A percentile compares a stretch with the other conserved stretches of the same genome.
Evolutionary conservation across 805 yeast genomes (phyloP).

Genomic region (Ogataea angusta): DNA sequence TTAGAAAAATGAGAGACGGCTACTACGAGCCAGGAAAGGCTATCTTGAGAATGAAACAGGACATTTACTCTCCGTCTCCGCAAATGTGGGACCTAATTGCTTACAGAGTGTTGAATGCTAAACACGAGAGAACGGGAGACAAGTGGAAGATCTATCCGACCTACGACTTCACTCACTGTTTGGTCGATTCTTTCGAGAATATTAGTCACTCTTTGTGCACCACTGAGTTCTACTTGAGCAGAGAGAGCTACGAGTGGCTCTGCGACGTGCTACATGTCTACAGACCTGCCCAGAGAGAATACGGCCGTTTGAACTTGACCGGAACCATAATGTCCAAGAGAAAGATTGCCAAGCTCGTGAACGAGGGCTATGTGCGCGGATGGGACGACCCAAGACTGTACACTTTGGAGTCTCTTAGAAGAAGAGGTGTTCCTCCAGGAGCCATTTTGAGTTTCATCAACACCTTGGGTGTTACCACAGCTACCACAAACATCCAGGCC

Average conservation of each 20-base stretch:
- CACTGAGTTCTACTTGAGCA: slow-evolving; percentile 84
- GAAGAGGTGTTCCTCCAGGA: slow-evolving; percentile 99
- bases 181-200: slow-evolving; percentile 96
- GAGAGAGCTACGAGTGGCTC: slow-evolving; percentile 98
- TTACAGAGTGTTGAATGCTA: slow-evolving; percentile 86
- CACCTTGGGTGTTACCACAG: slow-evolving; percentile 94
- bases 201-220: slow-evolving; percentile 96
- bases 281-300: slow-evolving; percentile 98
- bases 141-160: slow-evolving; percentile 99
- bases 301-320: slow-evolving; percentile 91
- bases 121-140: slow-evolving; percentile 95
- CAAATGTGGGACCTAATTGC: slow-evolving; percentile 99
- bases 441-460: slow-evolving; percentile 91
- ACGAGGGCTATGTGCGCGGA: slow-evolving; percentile 76
- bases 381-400: slow-evolving; percentile 99
- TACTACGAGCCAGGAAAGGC: slow-evolving; percentile 87
- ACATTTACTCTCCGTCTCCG: slow-evolving; percentile 83
- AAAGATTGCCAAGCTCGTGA: slow-evolving; percentile 90
- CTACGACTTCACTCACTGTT: slow-evolving; percentile 97
- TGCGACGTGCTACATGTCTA: slow-evolving; percentile 93
- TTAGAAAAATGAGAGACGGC: slow-evolving; percentile 91
- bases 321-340: slow-evolving; percentile 95
- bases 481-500: slow-evolving; percentile 87
- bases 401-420: slow-evolving; percentile 89
- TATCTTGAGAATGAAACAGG: slow-evolving; percentile 95